Evolutionary conservation across 2,329 filamentous ascomycete species (phyloP).

Genomic region (Penicillium paneum): DNA sequence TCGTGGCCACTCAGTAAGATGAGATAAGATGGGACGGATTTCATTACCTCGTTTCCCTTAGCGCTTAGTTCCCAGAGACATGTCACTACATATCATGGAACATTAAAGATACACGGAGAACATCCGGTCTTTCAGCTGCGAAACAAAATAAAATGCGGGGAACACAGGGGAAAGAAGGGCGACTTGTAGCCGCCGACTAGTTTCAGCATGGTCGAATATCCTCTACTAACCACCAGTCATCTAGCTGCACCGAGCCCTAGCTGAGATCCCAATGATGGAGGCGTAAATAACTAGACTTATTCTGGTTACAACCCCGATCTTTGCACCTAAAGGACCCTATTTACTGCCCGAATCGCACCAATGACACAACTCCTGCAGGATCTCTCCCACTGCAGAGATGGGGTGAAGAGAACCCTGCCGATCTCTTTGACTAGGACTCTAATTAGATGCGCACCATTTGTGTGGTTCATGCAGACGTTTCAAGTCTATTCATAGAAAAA

Average conservation of each 20-base stretch:
- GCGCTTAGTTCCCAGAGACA: too few species aligned
- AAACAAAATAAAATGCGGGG: neutral
- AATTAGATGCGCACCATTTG: neutral
- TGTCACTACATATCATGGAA: too few species aligned
- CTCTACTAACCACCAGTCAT: slow-evolving; percentile 13
- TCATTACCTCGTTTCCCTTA: too few species aligned
- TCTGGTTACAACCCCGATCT: slow-evolving; percentile 5
- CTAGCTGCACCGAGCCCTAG: neutral
- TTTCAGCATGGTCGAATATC: slow-evolving; percentile 14
- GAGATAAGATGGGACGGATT: too few species aligned
- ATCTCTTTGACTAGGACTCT: neutral
- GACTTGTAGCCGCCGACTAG: slow-evolving; percentile 5
- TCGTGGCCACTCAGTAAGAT: too few species aligned
- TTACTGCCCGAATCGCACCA: neutral
- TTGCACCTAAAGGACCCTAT: slow-evolving; percentile 12
- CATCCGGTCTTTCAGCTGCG: too few species aligned
- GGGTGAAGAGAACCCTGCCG: neutral
- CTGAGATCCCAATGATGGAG: slow-evolving; percentile 5
- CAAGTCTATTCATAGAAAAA: slow-evolving; percentile 12
- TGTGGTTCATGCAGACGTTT: neutral
- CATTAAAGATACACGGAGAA: too few species aligned
- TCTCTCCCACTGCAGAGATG: neutral
- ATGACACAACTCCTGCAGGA: slow-evolving; percentile 15
- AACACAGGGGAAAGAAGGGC: neutral
- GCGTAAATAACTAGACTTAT: neutral